Percentiles rank a stretch among this genome's conserved stretches.
Evolutionary conservation across 176 grass and related monocot genomes (phyloP).

Genomic region (sorghum (Sorghum bicolor)): Sorghum_bicolor_NCBIv3 NC_012870.2:4498501-4499000

Average conservation of each 20-base stretch:
- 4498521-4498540: neutral
- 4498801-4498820: neutral
- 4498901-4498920: neutral
- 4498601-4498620: neutral
- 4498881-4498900: fast-evolving
- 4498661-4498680: neutral
- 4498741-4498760: neutral
- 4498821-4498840: neutral
- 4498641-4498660: neutral
- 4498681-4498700: neutral
- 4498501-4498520: too few species aligned
- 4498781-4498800: too few species aligned
- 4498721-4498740: neutral
- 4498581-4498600: neutral
- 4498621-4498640: neutral
- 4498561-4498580: neutral
- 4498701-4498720: neutral
- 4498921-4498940: neutral
- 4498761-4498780: neutral
- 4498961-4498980: neutral
- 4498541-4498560: neutral
- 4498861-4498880: neutral
- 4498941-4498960: neutral
- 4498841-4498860: neutral
- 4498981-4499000: neutral